Conservation (phyloP, 345 rosid genomes). For the Citrus hindsii region DNA sequence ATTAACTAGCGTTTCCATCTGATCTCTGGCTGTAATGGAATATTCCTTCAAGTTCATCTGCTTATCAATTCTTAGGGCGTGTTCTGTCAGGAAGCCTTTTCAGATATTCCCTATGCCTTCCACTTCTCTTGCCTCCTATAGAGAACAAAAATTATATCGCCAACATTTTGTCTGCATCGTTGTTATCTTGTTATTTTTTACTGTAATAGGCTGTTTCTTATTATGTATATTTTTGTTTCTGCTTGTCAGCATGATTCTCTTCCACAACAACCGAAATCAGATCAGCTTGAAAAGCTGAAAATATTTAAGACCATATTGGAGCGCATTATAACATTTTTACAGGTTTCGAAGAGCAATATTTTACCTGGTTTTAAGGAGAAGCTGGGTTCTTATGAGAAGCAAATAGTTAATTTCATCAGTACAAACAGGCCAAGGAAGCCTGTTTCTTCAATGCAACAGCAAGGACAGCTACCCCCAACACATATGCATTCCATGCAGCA, state of each 20-base stretch:
- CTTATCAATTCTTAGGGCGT: neutral
- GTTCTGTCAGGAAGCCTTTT: neutral
- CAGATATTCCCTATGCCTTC: neutral
- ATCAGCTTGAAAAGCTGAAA: conserved; percentile 70
- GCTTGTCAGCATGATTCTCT: conserved; percentile 54
- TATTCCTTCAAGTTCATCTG: neutral
- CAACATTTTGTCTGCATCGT: neutral
- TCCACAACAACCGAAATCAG: conserved; percentile 65
- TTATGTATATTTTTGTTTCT: conserved; percentile 7
- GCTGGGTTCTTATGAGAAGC: conserved; percentile 68
- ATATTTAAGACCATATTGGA: conserved; percentile 62
- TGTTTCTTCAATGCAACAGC: conserved; percentile 44
- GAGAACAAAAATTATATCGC: neutral
- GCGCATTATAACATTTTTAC: conserved; percentile 47
- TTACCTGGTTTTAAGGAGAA: conserved; percentile 55
- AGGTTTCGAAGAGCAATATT: conserved; percentile 51
- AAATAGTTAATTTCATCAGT: conserved; percentile 52
- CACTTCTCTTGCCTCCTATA: neutral
- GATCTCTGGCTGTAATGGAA: neutral
- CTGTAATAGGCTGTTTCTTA: conserved; percentile 1
- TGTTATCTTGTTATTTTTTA: neutral
- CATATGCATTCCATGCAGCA: conserved; percentile 68
- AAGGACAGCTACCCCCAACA: conserved; percentile 61
- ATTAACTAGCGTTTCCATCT: neutral
- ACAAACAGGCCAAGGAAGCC: conserved; percentile 58